Evolutionary conservation across 495 filamentous ascomycete species (phyloP).

Genomic region (Penicillium paradoxum): DNA sequence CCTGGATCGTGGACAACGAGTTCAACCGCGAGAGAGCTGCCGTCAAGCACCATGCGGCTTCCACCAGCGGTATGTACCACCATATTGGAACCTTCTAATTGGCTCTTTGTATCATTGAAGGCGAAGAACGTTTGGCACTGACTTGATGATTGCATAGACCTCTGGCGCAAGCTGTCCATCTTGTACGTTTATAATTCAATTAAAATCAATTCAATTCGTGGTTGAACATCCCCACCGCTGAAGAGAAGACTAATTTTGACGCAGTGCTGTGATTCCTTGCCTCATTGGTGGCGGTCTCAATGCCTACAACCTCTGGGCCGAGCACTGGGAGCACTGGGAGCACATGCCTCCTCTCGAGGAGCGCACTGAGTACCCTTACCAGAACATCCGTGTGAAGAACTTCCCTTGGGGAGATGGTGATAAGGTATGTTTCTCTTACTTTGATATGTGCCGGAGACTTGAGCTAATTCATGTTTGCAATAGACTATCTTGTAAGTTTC

Average conservation of each 20-base stretch:
- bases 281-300: slow-evolving; percentile 68
- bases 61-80: slow-evolving; percentile 63
- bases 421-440: slow-evolving; percentile 57
- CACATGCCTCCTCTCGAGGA: slow-evolving; percentile 87
- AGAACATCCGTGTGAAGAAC: slow-evolving; percentile 89
- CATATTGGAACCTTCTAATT: slow-evolving; percentile 5
- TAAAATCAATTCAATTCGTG: slow-evolving; percentile 1
- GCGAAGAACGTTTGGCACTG: slow-evolving; percentile 17
- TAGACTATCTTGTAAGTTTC: slow-evolving; percentile 64
- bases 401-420: slow-evolving; percentile 90
- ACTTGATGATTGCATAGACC: slow-evolving; percentile 54
- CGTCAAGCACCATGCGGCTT: slow-evolving; percentile 80
- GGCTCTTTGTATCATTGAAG: not conserved
- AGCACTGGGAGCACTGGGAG: slow-evolving; percentile 93
- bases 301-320: slow-evolving; percentile 82
- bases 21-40: slow-evolving; percentile 82
- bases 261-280: slow-evolving; percentile 62
- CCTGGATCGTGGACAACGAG: slow-evolving; percentile 64
- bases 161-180: slow-evolving; percentile 90
- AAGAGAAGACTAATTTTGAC: slow-evolving; percentile 11
- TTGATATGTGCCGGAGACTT: not conserved
- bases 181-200: slow-evolving; percentile 65
- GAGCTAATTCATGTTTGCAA: slow-evolving; percentile 27
- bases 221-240: too few species aligned
- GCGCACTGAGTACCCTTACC: slow-evolving; percentile 82